Conservation (phyloP, 345 rosid genomes). For the Trapa bicornis region DNA sequence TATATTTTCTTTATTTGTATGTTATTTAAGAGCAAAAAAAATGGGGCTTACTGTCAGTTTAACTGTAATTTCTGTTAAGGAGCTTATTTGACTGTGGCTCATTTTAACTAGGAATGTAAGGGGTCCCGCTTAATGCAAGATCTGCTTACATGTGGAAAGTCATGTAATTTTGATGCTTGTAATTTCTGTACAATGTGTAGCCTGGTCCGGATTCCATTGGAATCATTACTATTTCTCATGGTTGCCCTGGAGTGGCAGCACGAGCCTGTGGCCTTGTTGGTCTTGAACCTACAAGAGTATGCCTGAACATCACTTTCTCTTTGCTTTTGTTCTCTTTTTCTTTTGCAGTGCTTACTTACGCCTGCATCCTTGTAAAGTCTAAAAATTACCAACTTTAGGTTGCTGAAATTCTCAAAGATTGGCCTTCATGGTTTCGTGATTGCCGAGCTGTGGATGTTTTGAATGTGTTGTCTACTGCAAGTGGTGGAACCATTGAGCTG, state of each 20-base stretch:
- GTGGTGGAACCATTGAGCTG: constrained; percentile 99
- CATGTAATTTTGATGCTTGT: not conserved
- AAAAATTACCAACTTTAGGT: constrained; percentile 32
- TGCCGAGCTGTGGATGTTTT: constrained; percentile 98
- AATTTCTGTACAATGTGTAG: constrained; percentile 24
- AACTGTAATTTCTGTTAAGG: not conserved
- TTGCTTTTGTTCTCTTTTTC: not conserved
- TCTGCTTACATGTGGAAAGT: not conserved
- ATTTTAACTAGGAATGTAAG: not conserved
- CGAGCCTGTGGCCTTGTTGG: constrained; percentile 99
- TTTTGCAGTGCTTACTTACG: not conserved
- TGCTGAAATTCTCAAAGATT: constrained; percentile 98
- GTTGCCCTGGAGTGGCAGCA: constrained; percentile 99
- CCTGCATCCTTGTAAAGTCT: not conserved
- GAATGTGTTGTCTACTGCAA: constrained; percentile 94
- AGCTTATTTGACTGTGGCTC: not conserved
- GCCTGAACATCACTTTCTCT: constrained; percentile 8
- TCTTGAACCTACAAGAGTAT: constrained; percentile 97
- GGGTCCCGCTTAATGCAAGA: not conserved
- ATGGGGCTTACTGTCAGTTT: not conserved
- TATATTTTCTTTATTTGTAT: too few species aligned
- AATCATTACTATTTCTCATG: constrained; percentile 99
- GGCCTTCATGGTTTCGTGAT: constrained; percentile 96
- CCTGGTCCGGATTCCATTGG: constrained; percentile 99
- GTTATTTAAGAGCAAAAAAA: not conserved